Evolutionary conservation across 192 early-diverging fungal species (phyloP).

Genomic region (Spizellomyces punctatus): DNA sequence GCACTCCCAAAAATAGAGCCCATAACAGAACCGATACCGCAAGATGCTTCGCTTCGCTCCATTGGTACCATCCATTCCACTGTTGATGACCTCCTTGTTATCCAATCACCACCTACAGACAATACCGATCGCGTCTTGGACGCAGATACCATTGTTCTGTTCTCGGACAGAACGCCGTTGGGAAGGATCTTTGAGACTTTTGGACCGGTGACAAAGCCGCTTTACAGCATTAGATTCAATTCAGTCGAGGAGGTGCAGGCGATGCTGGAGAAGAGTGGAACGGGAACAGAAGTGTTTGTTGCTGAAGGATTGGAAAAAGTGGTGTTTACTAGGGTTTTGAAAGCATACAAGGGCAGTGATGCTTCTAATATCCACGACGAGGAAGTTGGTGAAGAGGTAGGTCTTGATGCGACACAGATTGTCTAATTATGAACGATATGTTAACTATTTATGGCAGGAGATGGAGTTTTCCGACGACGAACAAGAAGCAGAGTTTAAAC

Average conservation of each 20-base stretch:
- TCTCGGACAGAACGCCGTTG: constrained; percentile 53
- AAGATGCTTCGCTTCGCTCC: constrained; percentile 45
- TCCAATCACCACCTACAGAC: constrained; percentile 55
- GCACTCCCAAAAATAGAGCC: constrained; percentile 45
- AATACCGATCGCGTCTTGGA: constrained; percentile 69
- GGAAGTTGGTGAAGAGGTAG: constrained; percentile 74
- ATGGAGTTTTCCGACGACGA: constrained; percentile 97
- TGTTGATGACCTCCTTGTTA: constrained; percentile 74
- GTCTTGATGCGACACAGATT: background rate
- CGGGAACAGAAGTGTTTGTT: constrained; percentile 58
- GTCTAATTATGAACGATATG: background rate
- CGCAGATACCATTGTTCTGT: constrained; percentile 69
- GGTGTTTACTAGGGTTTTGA: constrained; percentile 67
- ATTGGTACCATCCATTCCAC: constrained; percentile 71
- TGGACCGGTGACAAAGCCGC: constrained; percentile 82
- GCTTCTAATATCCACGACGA: constrained; percentile 94
- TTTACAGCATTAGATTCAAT: constrained; percentile 83
- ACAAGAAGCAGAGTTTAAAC: constrained; percentile 66
- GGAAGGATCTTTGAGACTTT: constrained; percentile 84
- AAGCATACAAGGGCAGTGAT: constrained; percentile 78
- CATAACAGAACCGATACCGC: constrained; percentile 49
- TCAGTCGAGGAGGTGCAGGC: constrained; percentile 54
- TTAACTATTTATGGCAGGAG: constrained; percentile 47
- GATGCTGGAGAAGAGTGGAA: constrained; percentile 24
- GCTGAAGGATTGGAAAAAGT: constrained; percentile 64